Evolutionary conservation across 2,329 filamentous ascomycete species (phyloP).

Genomic region (Pseudogymnoascus sp.): DNA sequence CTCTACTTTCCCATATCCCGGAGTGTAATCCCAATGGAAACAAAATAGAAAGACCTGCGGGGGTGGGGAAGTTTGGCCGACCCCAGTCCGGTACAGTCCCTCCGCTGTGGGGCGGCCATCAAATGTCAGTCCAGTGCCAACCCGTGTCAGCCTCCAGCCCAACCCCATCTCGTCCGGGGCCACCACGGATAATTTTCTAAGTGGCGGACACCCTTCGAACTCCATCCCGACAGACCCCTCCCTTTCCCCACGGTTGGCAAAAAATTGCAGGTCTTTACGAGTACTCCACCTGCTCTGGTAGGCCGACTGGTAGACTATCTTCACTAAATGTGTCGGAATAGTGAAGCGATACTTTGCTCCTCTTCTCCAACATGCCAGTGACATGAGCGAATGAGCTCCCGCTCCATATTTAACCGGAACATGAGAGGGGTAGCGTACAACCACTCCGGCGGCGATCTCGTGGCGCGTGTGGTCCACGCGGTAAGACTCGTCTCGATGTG

Average conservation of each 20-base stretch:
- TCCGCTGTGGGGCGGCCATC: neutral
- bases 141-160: neutral
- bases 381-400: neutral
- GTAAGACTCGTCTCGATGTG: neutral
- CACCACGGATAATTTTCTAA: neutral
- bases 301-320: neutral
- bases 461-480: neutral
- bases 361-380: neutral
- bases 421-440: neutral
- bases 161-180: neutral
- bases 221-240: neutral
- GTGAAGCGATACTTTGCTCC: neutral
- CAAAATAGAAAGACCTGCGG: conserved; percentile 6
- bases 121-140: neutral
- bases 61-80: conserved; percentile 4
- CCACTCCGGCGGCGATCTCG: conserved; percentile 9
- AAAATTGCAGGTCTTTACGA: neutral
- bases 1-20: neutral
- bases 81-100: neutral
- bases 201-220: neutral
- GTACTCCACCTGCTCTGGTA: neutral
- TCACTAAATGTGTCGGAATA: neutral
- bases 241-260: too few relatives aligned
- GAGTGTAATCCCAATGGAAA: neutral
- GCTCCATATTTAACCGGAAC: neutral